Evolutionary conservation across 2,329 filamentous ascomycete species (phyloP), one percentile per base, ranked within the genome.

Genomic region (Coleophoma eucalyptorum): DNA sequence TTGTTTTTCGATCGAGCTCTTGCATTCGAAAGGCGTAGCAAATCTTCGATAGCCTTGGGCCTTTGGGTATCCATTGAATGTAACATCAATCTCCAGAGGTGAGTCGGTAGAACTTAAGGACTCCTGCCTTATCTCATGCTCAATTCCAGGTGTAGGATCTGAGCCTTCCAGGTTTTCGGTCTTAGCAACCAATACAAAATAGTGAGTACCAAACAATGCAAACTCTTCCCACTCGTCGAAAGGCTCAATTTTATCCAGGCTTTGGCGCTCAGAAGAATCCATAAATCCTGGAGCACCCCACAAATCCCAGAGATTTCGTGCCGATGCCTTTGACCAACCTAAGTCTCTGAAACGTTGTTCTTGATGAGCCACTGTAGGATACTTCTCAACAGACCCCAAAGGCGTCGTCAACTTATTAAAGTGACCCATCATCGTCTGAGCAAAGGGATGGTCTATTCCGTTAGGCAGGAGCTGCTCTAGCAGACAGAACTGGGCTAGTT

Each of bases 191-290:
- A 96, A 75, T 41, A 97, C 70, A 59, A 92, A 88, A 67, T 96
- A 96, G 68, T 97, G 92, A 33, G 84, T 84, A 2, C 81, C 83
- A 66, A 95, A 96, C 1, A 96, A 73, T 2, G 87, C 84, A 64
- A 97, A 91, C 62, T 97, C 93, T 68, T 97, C 93, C 90, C 90
- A 96, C 69, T 97, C 92, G 66, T 97, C 93, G 64, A 97, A 97
- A 1, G 87, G 83, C 63, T 97, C 93, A 15, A 91, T 69, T 1
- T 71, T 64, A 59, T 96, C 86, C 13, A 97, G 70, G 11, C 70
- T 71, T 34, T 65, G 71, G 55, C 89, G 79, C 54, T 89, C 78
- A 1, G 75, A 68, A 1, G 76, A 62, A 5, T 74, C 75, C 18
- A 96, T 69, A 65, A 92, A 92, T 3, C 71, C 64, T 13, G 82